Evolutionary conservation across 2,329 filamentous ascomycete species (phyloP), one percentile per base, ranked within the genome.

Genomic region (Calycina herbarum): DNA sequence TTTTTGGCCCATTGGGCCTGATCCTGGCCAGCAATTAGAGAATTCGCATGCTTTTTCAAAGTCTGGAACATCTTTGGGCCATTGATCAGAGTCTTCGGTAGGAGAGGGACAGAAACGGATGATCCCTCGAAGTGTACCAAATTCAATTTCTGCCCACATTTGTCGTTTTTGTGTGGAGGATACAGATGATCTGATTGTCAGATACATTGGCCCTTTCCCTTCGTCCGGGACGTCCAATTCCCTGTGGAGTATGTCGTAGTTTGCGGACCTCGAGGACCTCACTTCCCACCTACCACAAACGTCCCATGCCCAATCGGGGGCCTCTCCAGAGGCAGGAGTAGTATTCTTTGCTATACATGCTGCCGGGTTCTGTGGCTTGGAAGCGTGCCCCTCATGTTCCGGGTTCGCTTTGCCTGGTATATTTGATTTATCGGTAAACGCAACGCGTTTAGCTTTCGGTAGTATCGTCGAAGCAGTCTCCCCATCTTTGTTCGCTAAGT

Each of bases 31-130:
- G 8, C 57, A 57, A 4, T 57, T 61, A n/a, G n/a, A 20, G 17
- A 64, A 33, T 6, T 60, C 48, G 56, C 64, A 66, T n/a, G 57
- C 33, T 29, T 63, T 57, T 27, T 66, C 64, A 20, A 63, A 63
- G 5, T 54, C 40, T 5, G 13, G 17, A 17, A 40, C 17, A 7
- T 57, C 15, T 7, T 27, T 11, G 1, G 45, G 61, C 33, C 61
- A 33, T 51, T 3, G 2, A 10, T 24, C 4, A 3, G 7, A 6
- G 13, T 20, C 61, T n/a, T 27, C 42, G 6, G 59, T 33, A 31
- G 38, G 48, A 42, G 29, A 35, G 5, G 65, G 65, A 33, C 59
- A 59, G 45, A 67, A 67, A 27, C 67, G 62, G 29, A 68, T 65
- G 10, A 64, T 56, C 15, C 64, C 64, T 58, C 58, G 15, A 5